A percentile compares a stretch with the other conserved stretches of the same genome.
Evolutionary conservation across 1,139 yeast species (phyloP).

Genomic region (Pichia sp.): DNA sequence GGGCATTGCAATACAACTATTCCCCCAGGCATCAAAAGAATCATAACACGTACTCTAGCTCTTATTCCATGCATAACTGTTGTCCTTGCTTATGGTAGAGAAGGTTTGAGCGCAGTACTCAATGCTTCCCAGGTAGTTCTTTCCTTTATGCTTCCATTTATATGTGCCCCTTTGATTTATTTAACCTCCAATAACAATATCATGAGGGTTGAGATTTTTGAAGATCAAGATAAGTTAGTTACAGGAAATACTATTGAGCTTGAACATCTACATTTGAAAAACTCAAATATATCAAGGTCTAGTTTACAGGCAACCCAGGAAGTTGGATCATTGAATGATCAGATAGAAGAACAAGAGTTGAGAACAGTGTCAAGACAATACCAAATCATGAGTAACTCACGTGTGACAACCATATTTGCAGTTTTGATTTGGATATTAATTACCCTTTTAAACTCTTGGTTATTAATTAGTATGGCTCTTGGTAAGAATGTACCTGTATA

Average conservation of each 20-base stretch:
- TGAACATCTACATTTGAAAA: neutral
- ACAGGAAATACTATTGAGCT: constrained; percentile 5
- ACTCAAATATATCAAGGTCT: neutral
- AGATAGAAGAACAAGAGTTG: neutral
- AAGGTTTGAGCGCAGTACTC: constrained; percentile 72
- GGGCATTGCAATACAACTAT: constrained; percentile 84
- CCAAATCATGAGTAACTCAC: constrained; percentile 50
- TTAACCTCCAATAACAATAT: constrained; percentile 56
- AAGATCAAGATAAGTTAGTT: constrained; percentile 1
- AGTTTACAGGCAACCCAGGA: neutral
- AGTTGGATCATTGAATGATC: neutral
- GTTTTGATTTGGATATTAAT: constrained; percentile 46
- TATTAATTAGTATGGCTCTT: constrained; percentile 38
- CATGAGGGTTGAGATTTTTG: constrained; percentile 54
- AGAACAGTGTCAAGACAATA: constrained; percentile 20
- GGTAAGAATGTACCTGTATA: constrained; percentile 27
- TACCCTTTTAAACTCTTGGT: constrained; percentile 43
- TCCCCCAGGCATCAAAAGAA: constrained; percentile 79
- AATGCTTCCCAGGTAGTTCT: constrained; percentile 86
- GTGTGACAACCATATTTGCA: constrained; percentile 37
- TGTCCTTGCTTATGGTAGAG: constrained; percentile 70
- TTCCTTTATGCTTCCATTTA: constrained; percentile 77
- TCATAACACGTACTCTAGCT: constrained; percentile 78
- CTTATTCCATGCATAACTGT: constrained; percentile 83
- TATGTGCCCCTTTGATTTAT: constrained; percentile 67